A percentile compares a stretch with the other conserved stretches of the same genome.
Conservation (phyloP, 2,329 filamentous ascomycete species). For the Diaporthe citrichinensis region DNA sequence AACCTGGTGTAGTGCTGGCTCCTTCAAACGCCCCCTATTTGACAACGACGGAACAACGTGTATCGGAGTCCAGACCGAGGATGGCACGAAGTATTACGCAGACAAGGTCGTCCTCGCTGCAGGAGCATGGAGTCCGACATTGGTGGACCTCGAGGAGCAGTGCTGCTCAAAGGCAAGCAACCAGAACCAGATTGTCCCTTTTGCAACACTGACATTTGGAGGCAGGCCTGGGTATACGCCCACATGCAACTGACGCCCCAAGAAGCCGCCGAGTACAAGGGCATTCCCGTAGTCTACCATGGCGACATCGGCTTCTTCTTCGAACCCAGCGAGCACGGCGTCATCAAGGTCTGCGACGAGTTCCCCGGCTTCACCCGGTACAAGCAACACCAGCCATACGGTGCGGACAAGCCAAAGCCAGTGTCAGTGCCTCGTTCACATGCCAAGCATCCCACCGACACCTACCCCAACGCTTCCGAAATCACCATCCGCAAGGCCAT, state of each 20-base stretch:
- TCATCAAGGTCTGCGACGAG: constrained; percentile 56
- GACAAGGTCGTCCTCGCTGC: constrained; percentile 61
- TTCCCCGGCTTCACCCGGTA: constrained; percentile 57
- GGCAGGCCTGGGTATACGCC: constrained; percentile 60
- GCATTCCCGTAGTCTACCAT: constrained; percentile 60
- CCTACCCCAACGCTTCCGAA: constrained; percentile 53
- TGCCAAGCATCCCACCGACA: constrained; percentile 54
- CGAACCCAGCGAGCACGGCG: constrained; percentile 58
- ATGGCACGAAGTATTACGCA: constrained; percentile 57
- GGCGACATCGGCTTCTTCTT: constrained; percentile 64
- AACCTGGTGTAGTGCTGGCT: constrained; percentile 51
- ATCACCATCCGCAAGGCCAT: constrained; percentile 49
- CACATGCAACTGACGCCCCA: constrained; percentile 58
- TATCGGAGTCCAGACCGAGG: constrained; percentile 56
- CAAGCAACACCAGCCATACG: constrained; percentile 52
- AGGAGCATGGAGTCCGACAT: constrained; percentile 53
- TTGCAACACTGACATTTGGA: constrained; percentile 35
- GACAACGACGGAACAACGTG: constrained; percentile 52
- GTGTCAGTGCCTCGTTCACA: constrained; percentile 54
- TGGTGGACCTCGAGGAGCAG: constrained; percentile 55
- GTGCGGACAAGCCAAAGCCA: constrained; percentile 46
- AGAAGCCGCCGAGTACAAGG: constrained; percentile 58
- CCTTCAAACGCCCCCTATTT: constrained; percentile 59
- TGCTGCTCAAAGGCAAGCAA: constrained; percentile 53
- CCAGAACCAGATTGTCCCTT: not conserved